Percentiles rank a stretch among this genome's conserved stretches.
phyloP scores from a whole-genome alignment of 352 stramenopile species.

The Phytophthora pini region DNA sequence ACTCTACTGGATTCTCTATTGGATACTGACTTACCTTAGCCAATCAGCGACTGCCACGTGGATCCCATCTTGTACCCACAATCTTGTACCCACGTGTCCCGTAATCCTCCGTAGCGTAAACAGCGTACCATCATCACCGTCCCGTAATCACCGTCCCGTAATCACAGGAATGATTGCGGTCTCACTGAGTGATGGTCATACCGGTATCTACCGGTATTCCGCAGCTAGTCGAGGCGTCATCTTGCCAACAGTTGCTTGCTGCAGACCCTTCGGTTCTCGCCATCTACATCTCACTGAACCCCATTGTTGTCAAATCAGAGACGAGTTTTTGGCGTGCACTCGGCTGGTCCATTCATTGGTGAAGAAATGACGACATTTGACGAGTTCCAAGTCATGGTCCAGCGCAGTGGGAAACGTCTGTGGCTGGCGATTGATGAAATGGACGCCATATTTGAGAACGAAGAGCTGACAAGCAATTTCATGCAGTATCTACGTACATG shows the following conservation, averaged over 20 bases:
- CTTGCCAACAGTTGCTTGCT: constrained; percentile 17
- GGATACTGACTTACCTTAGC: no score
- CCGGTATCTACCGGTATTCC: no score
- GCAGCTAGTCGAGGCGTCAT: no score
- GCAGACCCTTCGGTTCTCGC: not conserved
- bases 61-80: no score
- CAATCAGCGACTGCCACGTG: no score
- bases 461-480: constrained; percentile 20
- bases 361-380: not conserved
- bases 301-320: constrained; percentile 5
- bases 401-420: not conserved
- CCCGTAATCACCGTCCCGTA: no score
- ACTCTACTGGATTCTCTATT: no score
- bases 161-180: no score
- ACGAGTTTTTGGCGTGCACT: not conserved
- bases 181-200: no score
- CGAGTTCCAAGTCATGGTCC: not conserved
- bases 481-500: constrained; percentile 21
- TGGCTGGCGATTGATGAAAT: not conserved
- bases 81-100: no score
- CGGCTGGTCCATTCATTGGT: not conserved
- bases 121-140: no score
- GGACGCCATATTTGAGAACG: not conserved
- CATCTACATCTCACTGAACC: not conserved
- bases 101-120: no score